Base-by-base conservation (phyloP, 2,329 filamentous ascomycete species). In the Ascochyta lentis region DNA sequence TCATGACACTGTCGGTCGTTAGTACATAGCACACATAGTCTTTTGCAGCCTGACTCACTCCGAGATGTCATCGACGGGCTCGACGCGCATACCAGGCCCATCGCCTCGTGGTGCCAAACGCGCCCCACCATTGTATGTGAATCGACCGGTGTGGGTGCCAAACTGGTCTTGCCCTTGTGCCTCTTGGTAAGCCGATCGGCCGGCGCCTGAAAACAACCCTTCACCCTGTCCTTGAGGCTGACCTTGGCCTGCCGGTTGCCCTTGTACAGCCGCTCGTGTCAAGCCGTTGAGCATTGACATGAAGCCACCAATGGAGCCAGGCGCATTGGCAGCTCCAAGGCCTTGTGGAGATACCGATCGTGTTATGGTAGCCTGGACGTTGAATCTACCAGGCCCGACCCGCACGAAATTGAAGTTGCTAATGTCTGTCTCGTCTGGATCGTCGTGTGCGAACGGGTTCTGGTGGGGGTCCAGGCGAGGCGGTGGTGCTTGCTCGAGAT, bases 41-140 rank as follows among this genome's bases (percentile, higher is more conserved):
- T 79, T 80, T 78, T 60, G 5, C 6, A 23, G 1, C 5, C 8
- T 34, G 2, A 49, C 66, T 57, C 53, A 69, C 66, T 66, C 66
- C 24, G 66, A 60, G 49, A 86, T 61, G 54, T 79, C 80, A 50
- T 79, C 77, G 22, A 81, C 71, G 8, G 79, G 80, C 50, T 77
- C 74, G n/a, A 73, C 67, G 50, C 73, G 77, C 15, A 79, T 76
- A 60, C 83, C 83, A 35, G 83, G 77, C 26, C 74, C 73, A 63
- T 84, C 76, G 66, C 85, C 78, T 59, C 83, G 79, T 31, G 84
- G 83, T 48, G 72, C 73, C 39, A 84, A 66, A 44, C 78, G 77
- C 6, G 70, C 69, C 22, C 66, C 68, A 23, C 68, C 61, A 15
- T 67, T 63, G 41, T 76, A 76, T 19, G 65, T 68, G 39, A 75